Percentiles rank a stretch among this genome's conserved stretches.
These are phyloP conservation scores for Zancudomyces culisetae DNA, from an alignment of 371 early-diverging fungal genomes.

Conservation along the genomic window DNA sequence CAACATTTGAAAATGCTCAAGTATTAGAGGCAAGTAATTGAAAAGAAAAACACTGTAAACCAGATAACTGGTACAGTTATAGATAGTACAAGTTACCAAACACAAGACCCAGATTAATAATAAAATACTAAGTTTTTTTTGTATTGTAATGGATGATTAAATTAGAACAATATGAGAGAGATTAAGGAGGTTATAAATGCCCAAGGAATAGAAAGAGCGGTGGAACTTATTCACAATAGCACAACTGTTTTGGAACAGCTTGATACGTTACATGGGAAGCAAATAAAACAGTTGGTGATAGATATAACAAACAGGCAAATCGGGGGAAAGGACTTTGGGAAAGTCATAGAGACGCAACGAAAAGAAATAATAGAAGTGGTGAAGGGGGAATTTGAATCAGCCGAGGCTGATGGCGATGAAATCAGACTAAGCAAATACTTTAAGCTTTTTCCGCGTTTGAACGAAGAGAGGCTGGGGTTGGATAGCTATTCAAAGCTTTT, in stretches of 20 bases:
- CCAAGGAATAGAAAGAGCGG: constrained; percentile 59
- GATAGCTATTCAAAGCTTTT: constrained; percentile 71
- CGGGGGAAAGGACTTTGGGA: constrained; percentile 27
- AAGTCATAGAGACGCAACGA: constrained; percentile 37
- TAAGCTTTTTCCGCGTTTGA: constrained; percentile 70
- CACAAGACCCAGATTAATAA: too few relatives aligned
- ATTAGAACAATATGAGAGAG: constrained; percentile 38
- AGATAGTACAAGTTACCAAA: too few relatives aligned
- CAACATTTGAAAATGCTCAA: too few relatives aligned
- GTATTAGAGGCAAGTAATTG: too few relatives aligned
- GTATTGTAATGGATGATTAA: too few relatives aligned
- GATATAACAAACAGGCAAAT: not conserved
- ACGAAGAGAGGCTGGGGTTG: constrained; percentile 60
- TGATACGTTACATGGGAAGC: constrained; percentile 42
- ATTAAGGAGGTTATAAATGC: constrained; percentile 45
- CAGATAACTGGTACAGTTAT: too few relatives aligned
- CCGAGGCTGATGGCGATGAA: constrained; percentile 45
- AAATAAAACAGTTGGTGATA: not conserved
- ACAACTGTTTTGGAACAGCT: constrained; percentile 35
- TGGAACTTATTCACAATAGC: constrained; percentile 41
- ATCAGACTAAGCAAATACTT: constrained; percentile 63
- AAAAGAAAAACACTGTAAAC: too few relatives aligned
- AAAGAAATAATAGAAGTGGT: constrained; percentile 42
- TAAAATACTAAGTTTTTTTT: too few relatives aligned
- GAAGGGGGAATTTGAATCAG: constrained; percentile 53